Evolutionary conservation across 805 yeast species (phyloP), one percentile per base, ranked within the genome.

Genomic region (Ogataea dorogensis): DNA sequence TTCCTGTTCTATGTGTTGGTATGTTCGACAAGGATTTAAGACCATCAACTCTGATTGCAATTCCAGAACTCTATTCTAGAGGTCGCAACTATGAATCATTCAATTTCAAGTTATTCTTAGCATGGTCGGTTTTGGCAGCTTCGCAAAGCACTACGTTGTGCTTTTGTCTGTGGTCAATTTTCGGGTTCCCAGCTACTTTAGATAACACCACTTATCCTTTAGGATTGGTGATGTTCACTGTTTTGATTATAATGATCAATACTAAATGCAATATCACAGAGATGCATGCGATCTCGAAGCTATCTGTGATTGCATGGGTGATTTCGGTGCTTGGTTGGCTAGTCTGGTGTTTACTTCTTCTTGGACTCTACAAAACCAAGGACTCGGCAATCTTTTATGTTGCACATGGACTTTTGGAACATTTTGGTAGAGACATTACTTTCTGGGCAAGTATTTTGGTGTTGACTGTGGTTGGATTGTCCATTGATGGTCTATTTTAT

Each of bases 1-100:
- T 93, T 33, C 89, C 96, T 0, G 98, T 93, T 2, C 61, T 93
- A 24, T 84, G 94, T 53, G 69, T 93, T 35, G 99, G 99, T n/a
- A 86, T 89, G 78, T 83, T 93, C 61, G 96, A 91, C 51, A 84
- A 83, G 54, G 99, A 93, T 53, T 68, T 93, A 56, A 71, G 79
- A 31, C 95, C 98, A 1, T 77, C 93, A 1, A 91, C 98, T 0
- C 68, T 93, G 35, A 58, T 91, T 33, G 93, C 98, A 0, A 84
- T 88, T 5, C 99, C 99, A 0, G 96, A 89, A 59, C 66, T 93
- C 17, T 93, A 93, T 56, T 50, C 78, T 2, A 77, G 71, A 31
- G 97, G 98, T 2, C 73, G 93, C 37, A 64, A 74, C 24, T 83
- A 79, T 47, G 74, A 79, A 54, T 81, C 80, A 3, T 91, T 93